Base-by-base conservation (phyloP, 2,329 filamentous ascomycete species). In the Fusarium miscanthi region DNA sequence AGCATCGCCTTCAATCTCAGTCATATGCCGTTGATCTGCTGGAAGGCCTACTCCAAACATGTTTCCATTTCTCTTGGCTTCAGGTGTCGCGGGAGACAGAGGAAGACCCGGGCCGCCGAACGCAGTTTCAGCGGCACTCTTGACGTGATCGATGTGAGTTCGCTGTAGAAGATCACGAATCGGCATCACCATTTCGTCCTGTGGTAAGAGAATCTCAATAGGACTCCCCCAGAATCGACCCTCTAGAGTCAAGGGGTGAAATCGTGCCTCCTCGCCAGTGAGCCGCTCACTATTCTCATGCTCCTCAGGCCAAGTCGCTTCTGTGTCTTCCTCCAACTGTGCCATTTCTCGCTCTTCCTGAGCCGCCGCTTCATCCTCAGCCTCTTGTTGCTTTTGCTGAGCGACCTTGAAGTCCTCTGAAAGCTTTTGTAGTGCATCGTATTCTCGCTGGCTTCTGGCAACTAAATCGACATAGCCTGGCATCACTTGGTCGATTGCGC, bases 21-120 rank as follows among this genome's bases (percentile, higher is more conserved):
- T 87, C 92, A 95, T 94, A 45, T 87, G 87, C 66, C 86, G 84
- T 70, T 93, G 88, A 23, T 87, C 86, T 1, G 92, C 89, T 60
- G 90, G 86, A 48, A 95, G 81, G 2, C 88, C 86, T 33, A 95
- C 89, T 0, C 89, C 85, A 69, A 88, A 89, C 83, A 94, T 92
- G 21, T 87, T 86, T 37, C 88, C 83, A 37, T 83, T 87, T 76
- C 83, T 88, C 76, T 83, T 87, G 21, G 86, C 84, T 37, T 84
- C 82, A 0, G 93, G 91, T 5, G 93, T 95, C 3, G 91, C 88
- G 2, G 93, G 90, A 4, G 94, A 97, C 78, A 92, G 87, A 6
- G 95, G 95, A 21, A 98, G 84, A 0, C 91, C 89, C 7, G 82
- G 82, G 0, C 95, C 95, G 46, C 95, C 95, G 79, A 97, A 95